A percentile compares a stretch with the other conserved stretches of the same genome.
phyloP scores from a whole-genome alignment of 1,284 basidiomycete species.

The Albatrellus sp. region DNA sequence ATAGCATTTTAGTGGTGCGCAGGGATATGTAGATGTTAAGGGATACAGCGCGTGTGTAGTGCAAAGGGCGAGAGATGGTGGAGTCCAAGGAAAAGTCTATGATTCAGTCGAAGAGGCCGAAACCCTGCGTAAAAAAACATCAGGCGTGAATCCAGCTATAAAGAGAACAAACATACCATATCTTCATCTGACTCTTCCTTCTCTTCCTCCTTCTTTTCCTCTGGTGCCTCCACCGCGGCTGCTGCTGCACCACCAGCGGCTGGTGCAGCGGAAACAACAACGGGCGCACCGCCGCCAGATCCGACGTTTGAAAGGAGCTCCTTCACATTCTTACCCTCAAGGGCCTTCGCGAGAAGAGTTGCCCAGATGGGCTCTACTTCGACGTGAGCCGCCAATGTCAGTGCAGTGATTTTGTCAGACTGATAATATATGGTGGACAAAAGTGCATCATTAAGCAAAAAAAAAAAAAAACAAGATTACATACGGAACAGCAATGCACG shows the following conservation, averaged over 20 bases:
- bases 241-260: constrained; percentile 47
- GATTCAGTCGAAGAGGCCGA: constrained; percentile 73
- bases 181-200: constrained; percentile 88
- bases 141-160: neutral
- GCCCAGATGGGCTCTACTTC: constrained; percentile 98
- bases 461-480: too few species aligned
- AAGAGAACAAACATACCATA: constrained; percentile 52
- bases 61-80: constrained; percentile 10
- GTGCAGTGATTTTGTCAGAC: constrained; percentile 84
- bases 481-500: constrained; percentile 26
- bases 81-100: constrained; percentile 6
- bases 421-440: constrained; percentile 19
- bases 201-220: constrained; percentile 71
- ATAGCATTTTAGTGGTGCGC: neutral
- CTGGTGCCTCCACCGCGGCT: constrained; percentile 47
- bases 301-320: constrained; percentile 89
- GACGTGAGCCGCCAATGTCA: constrained; percentile 74
- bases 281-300: constrained; percentile 70
- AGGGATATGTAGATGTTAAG: neutral
- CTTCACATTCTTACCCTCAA: constrained; percentile 97
- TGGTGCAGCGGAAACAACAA: constrained; percentile 44
- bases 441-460: too few species aligned
- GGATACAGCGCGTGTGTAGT: constrained; percentile 3
- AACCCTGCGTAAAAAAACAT: constrained; percentile 34
- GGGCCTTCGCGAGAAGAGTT: constrained; percentile 88